Percentiles rank a stretch among this genome's conserved stretches.
Conservation (phyloP, 352 stramenopile species). For the Aphanomyces cochlioides region DNA sequence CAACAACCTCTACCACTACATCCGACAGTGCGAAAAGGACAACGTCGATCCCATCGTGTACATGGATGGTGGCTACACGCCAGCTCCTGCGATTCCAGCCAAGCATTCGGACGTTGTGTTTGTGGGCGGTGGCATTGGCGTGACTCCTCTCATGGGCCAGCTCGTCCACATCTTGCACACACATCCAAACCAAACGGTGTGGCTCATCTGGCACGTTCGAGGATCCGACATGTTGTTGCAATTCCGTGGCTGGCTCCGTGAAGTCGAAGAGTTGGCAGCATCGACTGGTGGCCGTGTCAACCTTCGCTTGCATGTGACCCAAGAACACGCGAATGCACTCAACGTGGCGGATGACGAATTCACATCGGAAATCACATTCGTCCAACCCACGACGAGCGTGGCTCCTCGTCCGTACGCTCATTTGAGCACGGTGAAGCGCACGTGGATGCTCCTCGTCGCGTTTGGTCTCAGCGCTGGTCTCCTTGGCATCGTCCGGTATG, state of each 20-base stretch:
- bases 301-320: constrained; percentile 14
- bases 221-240: background rate
- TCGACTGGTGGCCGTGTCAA: background rate
- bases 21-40: constrained; percentile 34
- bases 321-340: constrained; percentile 5
- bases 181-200: constrained; percentile 3
- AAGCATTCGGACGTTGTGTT: constrained; percentile 41
- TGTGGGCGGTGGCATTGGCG: constrained; percentile 36
- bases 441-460: constrained; percentile 74
- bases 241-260: constrained; percentile 21
- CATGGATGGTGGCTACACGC: constrained; percentile 38
- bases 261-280: background rate
- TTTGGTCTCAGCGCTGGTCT: constrained; percentile 66
- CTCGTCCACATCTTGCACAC: constrained; percentile 20
- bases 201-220: constrained; percentile 23
- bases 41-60: constrained; percentile 34
- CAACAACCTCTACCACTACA: constrained; percentile 32
- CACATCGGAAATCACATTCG: background rate
- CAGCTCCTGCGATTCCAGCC: background rate
- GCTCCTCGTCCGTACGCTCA: constrained; percentile 9
- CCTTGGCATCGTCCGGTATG: constrained; percentile 63
- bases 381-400: background rate
- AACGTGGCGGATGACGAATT: background rate
- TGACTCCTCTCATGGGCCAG: constrained; percentile 27
- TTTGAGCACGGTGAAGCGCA: constrained; percentile 39